Evolutionary conservation across 352 stramenopile genomes (phyloP).

Genomic region (Phytophthora pseudosyringae): DNA sequence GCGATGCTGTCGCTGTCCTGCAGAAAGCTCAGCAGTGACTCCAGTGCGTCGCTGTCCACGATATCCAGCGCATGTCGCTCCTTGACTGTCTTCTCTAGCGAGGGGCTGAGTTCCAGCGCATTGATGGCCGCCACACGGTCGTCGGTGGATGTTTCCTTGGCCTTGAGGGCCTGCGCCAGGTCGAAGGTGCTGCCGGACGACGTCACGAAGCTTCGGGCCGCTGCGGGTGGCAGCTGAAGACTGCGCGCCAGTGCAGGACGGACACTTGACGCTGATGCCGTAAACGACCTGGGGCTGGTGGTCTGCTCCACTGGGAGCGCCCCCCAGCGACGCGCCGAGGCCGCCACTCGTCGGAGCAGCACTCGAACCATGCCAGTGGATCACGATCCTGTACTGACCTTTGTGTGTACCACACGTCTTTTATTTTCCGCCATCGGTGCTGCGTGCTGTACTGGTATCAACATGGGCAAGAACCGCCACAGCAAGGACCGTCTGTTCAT

Average conservation of each 20-base stretch:
- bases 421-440: no score
- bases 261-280: neutral
- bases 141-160: conserved; percentile 39
- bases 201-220: conserved; percentile 23
- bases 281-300: neutral
- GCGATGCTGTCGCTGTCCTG: conserved; percentile 53
- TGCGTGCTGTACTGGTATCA: neutral
- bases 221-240: conserved; percentile 9
- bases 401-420: no score
- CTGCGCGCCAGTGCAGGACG: neutral
- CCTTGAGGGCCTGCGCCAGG: conserved; percentile 41
- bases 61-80: conserved; percentile 59
- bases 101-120: conserved; percentile 33
- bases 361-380: conserved; percentile 15
- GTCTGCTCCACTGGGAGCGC: neutral
- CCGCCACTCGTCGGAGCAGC: conserved; percentile 20
- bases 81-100: conserved; percentile 31
- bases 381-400: no score
- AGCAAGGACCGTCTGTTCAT: conserved; percentile 91
- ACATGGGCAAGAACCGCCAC: conserved; percentile 92
- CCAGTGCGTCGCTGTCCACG: conserved; percentile 61
- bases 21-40: conserved; percentile 52
- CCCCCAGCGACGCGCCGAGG: conserved; percentile 20
- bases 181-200: conserved; percentile 29
- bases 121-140: conserved; percentile 48